These are phyloP conservation scores for Croton setiger DNA, from an alignment of 441 rosid species.

Conservation along the genomic window DNA sequence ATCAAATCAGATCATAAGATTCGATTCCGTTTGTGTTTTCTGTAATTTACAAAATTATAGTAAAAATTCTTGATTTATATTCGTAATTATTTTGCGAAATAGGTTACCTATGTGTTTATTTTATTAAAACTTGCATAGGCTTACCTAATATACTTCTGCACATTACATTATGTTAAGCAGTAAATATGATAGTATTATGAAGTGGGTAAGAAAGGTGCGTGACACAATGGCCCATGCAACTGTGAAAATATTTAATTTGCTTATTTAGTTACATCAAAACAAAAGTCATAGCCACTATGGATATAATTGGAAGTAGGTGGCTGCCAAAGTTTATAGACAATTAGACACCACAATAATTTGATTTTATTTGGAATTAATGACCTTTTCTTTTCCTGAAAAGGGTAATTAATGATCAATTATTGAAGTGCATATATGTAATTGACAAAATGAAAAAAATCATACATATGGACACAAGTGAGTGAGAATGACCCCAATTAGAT, in stretches of 20 bases:
- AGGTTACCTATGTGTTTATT: too few species aligned
- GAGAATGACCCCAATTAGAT: neutral
- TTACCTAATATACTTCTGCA: too few species aligned
- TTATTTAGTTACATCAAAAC: conserved; percentile 1
- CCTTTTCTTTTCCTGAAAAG: too few species aligned
- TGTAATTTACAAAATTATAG: too few species aligned
- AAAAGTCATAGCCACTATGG: conserved; percentile 17
- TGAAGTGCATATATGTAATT: neutral
- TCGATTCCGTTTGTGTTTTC: too few species aligned
- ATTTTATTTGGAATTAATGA: neutral
- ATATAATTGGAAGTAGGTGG: conserved; percentile 22
- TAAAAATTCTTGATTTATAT: too few species aligned
- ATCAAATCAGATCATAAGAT: too few species aligned
- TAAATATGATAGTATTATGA: neutral
- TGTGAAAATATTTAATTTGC: neutral
- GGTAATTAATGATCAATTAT: neutral
- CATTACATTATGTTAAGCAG: too few species aligned
- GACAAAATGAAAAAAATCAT: neutral
- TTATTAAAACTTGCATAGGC: too few species aligned
- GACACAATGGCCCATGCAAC: conserved; percentile 7
- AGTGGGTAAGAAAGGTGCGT: conserved; percentile 17
- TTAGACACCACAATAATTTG: conserved; percentile 1
- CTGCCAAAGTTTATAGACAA: conserved; percentile 8
- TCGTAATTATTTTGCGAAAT: too few species aligned
- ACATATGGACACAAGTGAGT: neutral